Base-by-base conservation (phyloP, 2,329 filamentous ascomycete species). In the Didymella lethalis region DNA sequence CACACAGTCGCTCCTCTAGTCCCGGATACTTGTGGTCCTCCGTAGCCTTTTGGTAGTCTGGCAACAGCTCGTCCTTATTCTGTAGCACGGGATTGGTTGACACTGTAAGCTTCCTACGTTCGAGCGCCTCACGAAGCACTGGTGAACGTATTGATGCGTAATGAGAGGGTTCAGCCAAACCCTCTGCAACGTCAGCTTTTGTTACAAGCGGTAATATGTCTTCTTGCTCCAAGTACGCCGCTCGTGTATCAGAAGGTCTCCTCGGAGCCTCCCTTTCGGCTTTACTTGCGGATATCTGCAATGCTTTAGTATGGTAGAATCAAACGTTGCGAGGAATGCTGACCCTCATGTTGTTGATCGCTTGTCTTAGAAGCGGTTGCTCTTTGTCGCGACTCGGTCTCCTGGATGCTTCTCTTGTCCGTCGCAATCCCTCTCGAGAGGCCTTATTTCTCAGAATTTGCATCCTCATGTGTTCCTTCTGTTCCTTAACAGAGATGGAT, bases 361-460 rank as follows among this genome's bases (percentile, higher is more conserved):
- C 51, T 20, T 54, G 43, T 18, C 28, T 54, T 18, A 54, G 8
- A 14, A 54, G 34, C 1, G 25, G 18, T 1, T 2, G n/a, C 2
- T 5, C 18, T 18, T 34, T 53, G 23, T 14, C 18, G 11, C n/a
- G 1, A 7, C 12, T 25, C 10, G 20, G 16, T 23, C 43, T 44
- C n/a, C 23, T 34, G 2, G 10, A n/a, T 7, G 23, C 11, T 45
- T 28, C 28, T 18, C 6, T 20, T n/a, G 25, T 7, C 12, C n/a
- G 34, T 18, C 29, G 53, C 29, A 44, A 26, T 4, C 12, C 16
- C 28, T 46, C 26, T 16, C 20, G 28, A 2, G 47, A 44, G 3
- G 32, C 53, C 18, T 18, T 56, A 18, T 50, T 56, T 8, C 47
- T 50, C 3, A 41, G 25, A n/a, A 50, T 45, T 20, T 56, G 46